phyloP scores from a whole-genome alignment of 495 filamentous ascomycete genomes.

The Lasiosphaeria ovina region DNA sequence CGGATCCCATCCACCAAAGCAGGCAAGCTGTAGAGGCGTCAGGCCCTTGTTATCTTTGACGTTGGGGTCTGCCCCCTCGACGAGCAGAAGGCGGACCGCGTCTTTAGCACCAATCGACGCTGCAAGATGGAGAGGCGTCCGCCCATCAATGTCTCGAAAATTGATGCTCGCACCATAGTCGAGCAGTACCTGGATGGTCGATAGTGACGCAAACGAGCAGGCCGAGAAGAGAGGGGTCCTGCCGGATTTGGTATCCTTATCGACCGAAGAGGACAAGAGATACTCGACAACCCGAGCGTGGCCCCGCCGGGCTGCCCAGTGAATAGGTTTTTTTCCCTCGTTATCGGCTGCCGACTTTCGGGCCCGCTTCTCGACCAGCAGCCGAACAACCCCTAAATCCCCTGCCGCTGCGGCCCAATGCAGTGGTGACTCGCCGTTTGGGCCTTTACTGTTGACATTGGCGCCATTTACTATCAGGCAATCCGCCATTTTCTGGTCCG shows the following conservation, averaged over 20 bases:
- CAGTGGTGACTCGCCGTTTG: slow-evolving; percentile 12
- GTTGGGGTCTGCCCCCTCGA: slow-evolving; percentile 12
- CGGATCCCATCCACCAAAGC: slow-evolving; percentile 15
- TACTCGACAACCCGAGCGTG: slow-evolving; percentile 13
- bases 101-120: slow-evolving; percentile 20
- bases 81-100: slow-evolving; percentile 21
- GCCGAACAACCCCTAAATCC: slow-evolving; percentile 14
- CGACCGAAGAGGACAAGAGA: slow-evolving; percentile 9
- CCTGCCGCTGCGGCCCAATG: slow-evolving; percentile 18
- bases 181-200: slow-evolving; percentile 21
- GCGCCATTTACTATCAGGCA: slow-evolving; percentile 15
- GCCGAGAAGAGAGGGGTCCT: slow-evolving; percentile 20
- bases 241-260: slow-evolving; percentile 5
- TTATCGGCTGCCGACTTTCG: slow-evolving; percentile 2
- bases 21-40: slow-evolving; percentile 25
- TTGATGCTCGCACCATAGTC: slow-evolving; percentile 24
- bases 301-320: slow-evolving; percentile 13
- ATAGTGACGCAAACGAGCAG: slow-evolving; percentile 18
- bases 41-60: slow-evolving; percentile 14
- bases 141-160: slow-evolving; percentile 15
- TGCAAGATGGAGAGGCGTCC: slow-evolving; percentile 28
- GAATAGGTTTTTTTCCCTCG: slow-evolving; percentile 11
- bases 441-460: slow-evolving; percentile 15
- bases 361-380: slow-evolving; percentile 17
- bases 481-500: slow-evolving; percentile 6